Evolutionary conservation across 192 early-diverging fungal species (phyloP).

Genomic region (Funneliformis mosseae): DNA sequence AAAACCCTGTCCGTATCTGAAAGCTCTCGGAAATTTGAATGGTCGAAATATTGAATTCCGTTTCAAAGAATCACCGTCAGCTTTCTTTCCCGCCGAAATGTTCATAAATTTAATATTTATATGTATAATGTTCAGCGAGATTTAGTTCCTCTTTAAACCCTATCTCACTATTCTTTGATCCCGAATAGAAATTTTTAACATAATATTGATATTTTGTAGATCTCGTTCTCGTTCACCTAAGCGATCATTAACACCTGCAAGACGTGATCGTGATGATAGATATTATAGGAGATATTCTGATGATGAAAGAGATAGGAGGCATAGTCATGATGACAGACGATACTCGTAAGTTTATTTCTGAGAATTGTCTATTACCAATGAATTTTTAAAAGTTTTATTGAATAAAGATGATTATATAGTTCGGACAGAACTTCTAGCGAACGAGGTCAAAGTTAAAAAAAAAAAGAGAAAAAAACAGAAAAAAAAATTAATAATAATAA

Average conservation of each 20-base stretch:
- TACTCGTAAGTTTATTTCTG: constrained; percentile 13
- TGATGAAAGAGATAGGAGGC: constrained; percentile 7
- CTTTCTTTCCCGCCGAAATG: constrained; percentile 24
- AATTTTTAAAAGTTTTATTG: neutral
- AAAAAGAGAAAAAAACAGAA: neutral
- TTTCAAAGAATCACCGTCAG: neutral
- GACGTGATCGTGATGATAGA: constrained; percentile 14
- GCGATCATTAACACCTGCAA: neutral
- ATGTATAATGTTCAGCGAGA: constrained; percentile 12
- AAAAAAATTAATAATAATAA: neutral
- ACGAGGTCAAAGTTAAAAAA: neutral
- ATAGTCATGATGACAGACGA: constrained; percentile 16
- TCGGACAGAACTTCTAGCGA: constrained; percentile 25
- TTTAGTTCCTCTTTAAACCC: neutral
- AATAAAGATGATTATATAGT: neutral
- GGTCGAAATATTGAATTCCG: constrained; percentile 4
- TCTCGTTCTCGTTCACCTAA: constrained; percentile 28
- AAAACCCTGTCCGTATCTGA: constrained; percentile 23
- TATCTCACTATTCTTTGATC: neutral
- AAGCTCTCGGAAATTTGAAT: neutral
- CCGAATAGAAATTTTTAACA: neutral
- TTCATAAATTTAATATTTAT: constrained; percentile 23
- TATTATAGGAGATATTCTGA: constrained; percentile 23
- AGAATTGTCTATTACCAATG: neutral
- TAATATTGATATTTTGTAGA: neutral